These are phyloP conservation scores for Trapa incisa DNA, from an alignment of 345 rosid genomes.

Conservation along the genomic window DNA sequence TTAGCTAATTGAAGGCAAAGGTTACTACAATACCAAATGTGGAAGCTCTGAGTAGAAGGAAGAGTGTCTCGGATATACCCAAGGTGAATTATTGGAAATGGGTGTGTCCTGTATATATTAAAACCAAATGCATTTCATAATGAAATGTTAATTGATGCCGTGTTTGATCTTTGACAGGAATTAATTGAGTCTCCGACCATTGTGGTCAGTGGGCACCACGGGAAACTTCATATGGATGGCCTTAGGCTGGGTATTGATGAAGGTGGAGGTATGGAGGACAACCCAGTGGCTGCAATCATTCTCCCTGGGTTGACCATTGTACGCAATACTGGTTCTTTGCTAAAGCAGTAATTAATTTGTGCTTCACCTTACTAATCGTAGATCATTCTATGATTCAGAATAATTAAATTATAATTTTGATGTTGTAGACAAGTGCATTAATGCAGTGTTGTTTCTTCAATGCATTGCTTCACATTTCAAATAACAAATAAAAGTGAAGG, in stretches of 20 bases:
- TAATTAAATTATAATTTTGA: not conserved
- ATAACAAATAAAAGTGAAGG: not conserved
- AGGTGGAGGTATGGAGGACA: slow-evolving; percentile 57
- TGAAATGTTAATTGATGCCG: slow-evolving; percentile 2
- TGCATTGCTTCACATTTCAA: not conserved
- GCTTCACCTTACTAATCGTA: not conserved
- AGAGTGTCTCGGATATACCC: slow-evolving; percentile 70
- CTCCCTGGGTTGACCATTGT: slow-evolving; percentile 61
- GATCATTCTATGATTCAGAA: not conserved
- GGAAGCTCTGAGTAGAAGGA: slow-evolving; percentile 54
- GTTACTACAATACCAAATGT: slow-evolving; percentile 47
- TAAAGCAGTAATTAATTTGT: slow-evolving; percentile 8
- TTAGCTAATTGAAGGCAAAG: slow-evolving; percentile 42
- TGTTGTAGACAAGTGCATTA: not conserved
- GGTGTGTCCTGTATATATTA: not conserved
- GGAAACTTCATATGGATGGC: slow-evolving; percentile 65
- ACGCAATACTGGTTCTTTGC: slow-evolving; percentile 38
- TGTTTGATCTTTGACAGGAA: slow-evolving; percentile 19
- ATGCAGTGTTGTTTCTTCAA: not conserved
- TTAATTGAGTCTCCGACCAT: slow-evolving; percentile 33
- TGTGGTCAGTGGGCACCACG: slow-evolving; percentile 77
- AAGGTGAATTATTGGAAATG: slow-evolving; percentile 26
- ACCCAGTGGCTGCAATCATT: slow-evolving; percentile 66
- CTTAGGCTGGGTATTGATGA: slow-evolving; percentile 75
- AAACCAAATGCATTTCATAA: not conserved